phyloP scores from a whole-genome alignment of 495 filamentous ascomycete genomes.

The Lasiosphaeria ovina region DNA sequence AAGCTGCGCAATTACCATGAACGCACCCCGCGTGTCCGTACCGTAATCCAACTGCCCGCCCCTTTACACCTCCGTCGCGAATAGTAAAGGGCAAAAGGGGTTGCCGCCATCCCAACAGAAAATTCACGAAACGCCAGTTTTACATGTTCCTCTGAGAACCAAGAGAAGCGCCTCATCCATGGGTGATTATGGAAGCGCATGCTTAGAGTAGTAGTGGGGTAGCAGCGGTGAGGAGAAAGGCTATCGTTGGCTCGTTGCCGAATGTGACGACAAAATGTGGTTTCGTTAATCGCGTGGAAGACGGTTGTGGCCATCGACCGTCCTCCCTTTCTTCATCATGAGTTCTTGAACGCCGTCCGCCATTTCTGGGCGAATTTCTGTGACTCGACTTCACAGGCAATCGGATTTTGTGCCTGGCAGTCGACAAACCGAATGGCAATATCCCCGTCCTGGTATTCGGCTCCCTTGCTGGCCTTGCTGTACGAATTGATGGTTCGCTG shows the following conservation, averaged over 20 bases:
- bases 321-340: conserved; percentile 10
- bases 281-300: too few relatives aligned
- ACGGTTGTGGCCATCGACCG: too few relatives aligned
- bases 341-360: conserved; percentile 40
- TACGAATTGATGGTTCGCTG: conserved; percentile 82
- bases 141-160: background rate
- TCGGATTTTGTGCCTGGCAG: conserved; percentile 57
- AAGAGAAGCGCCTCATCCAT: background rate
- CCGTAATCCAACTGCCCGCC: too few relatives aligned
- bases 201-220: background rate
- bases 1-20: too few relatives aligned
- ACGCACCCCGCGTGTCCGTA: too few relatives aligned
- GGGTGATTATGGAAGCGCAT: background rate
- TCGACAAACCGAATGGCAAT: conserved; percentile 72
- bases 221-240: background rate
- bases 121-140: background rate
- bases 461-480: conserved; percentile 36
- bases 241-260: conserved; percentile 6
- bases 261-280: background rate
- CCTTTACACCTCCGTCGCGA: too few relatives aligned
- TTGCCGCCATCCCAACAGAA: conserved; percentile 1
- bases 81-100: background rate
- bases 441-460: conserved; percentile 78
- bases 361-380: conserved; percentile 47
- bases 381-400: conserved; percentile 69